Evolutionary conservation across 2,329 filamentous ascomycete species (phyloP).

Genomic region (Ophiostoma triangulosporum): DNA sequence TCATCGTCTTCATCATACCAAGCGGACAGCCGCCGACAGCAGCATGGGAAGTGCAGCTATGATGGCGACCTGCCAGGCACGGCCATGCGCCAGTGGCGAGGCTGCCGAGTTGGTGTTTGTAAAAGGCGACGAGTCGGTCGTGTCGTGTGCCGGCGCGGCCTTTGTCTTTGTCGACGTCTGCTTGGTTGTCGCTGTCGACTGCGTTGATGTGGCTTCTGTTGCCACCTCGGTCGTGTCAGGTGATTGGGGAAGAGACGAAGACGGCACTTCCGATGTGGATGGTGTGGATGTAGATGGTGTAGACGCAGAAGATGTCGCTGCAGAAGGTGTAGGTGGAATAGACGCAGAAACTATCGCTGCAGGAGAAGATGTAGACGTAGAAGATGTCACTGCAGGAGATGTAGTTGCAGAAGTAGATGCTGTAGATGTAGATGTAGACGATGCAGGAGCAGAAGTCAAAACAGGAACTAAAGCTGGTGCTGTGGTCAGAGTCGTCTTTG

Average conservation of each 20-base stretch:
- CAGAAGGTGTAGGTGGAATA: background rate
- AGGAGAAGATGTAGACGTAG: background rate
- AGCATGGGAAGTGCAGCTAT: background rate
- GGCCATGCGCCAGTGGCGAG: background rate
- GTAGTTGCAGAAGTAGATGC: background rate
- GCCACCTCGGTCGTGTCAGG: background rate
- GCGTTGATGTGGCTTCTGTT: background rate
- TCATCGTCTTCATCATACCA: background rate
- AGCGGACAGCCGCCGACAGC: background rate
- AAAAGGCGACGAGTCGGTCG: slow-evolving; percentile 13
- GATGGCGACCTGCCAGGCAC: background rate
- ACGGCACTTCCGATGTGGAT: background rate
- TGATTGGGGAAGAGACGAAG: background rate
- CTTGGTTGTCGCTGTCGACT: background rate
- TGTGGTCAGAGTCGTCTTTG: too few species aligned
- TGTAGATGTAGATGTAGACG: background rate
- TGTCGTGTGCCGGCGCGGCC: slow-evolving; percentile 7
- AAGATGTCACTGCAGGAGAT: background rate
- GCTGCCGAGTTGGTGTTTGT: slow-evolving; percentile 8
- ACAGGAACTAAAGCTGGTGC: too few species aligned
- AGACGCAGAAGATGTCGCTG: background rate
- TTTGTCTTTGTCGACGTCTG: background rate
- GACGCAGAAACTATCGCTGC: background rate
- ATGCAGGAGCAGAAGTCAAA: background rate
- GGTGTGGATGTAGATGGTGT: background rate